Conservation (phyloP, 208 protist species). For the Trichomonas gallinae region DNA sequence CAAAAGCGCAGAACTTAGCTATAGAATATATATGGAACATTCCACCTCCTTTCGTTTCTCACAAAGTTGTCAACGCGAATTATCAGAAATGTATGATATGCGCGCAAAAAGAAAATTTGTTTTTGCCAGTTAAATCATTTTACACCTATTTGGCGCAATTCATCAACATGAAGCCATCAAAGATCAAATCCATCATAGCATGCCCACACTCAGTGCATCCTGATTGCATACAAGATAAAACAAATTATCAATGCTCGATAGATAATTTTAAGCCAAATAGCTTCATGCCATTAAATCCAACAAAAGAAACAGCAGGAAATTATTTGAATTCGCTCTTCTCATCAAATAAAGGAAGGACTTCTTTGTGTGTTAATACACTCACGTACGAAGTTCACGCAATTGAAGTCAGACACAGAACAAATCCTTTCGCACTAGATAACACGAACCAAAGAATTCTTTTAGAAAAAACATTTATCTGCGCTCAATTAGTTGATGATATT, state of each 20-base stretch:
- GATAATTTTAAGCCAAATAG: neutral
- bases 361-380: neutral
- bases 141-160: neutral
- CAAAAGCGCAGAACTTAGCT: neutral
- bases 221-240: neutral
- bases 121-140: neutral
- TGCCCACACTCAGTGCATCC: neutral
- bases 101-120: neutral
- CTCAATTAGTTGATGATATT: neutral
- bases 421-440: neutral
- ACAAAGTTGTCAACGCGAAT: neutral
- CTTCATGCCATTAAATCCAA: neutral
- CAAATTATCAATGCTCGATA: neutral
- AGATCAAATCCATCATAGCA: neutral
- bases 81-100: neutral
- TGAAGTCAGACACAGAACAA: neutral
- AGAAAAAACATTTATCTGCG: neutral
- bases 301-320: neutral
- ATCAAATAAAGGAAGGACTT: neutral
- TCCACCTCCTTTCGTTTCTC: neutral
- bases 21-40: neutral
- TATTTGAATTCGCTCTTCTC: neutral
- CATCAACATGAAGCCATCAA: neutral
- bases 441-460: neutral
- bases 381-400: neutral